Evolutionary conservation across 139 green algal species (phyloP), one percentile per base, ranked within the genome.

Genomic region (Auxenochlorella pyrenoidosa): DNA sequence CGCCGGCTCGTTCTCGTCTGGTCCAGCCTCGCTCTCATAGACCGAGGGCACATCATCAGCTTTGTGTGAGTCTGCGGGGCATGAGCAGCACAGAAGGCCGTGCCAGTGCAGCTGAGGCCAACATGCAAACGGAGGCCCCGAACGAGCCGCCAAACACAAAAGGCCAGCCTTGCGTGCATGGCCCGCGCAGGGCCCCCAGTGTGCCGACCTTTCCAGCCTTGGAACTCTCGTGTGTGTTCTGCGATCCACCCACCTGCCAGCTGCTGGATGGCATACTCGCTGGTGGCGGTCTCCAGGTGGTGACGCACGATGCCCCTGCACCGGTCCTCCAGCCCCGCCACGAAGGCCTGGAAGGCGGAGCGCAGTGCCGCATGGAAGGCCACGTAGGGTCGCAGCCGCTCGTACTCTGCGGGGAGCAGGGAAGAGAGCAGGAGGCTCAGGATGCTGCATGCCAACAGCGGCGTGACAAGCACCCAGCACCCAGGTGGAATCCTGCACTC

Each of bases 341-440:
- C 91, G 86, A 97, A 97, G 38, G 51, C 73, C 40, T 94, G 89
- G 91, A 96, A 95, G 10, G 95, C 90, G 51, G 87, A 87, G 34
- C 93, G 94, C 70, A 98, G 93, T 24, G 92, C 91, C 8, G 94
- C 93, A 79, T 97, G 92, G 90, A 97, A 98, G 0, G 95, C 90
- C 70, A 94, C 88, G 54, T 97, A 97, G 1, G 94, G 91, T 34
- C 92, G 90, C 87, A 97, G 89, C 21, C 85, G 90, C 44, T 96
- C 91, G 65, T 92, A 91, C 78, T 75, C 90, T 83, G 90, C 86
- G 83, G 15, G 87, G 63, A 66, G 54, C 38, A 88, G 28, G n/a
- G 8, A 38, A 6, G 73, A 79, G 41, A 58, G 65, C 38, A 15
- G 41, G 82, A 28, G 36, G n/a, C 4, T 22, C 10, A 51, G 30